phyloP scores from a whole-genome alignment of 75 land plant species.

The Pinus tabuliformis region DNA sequence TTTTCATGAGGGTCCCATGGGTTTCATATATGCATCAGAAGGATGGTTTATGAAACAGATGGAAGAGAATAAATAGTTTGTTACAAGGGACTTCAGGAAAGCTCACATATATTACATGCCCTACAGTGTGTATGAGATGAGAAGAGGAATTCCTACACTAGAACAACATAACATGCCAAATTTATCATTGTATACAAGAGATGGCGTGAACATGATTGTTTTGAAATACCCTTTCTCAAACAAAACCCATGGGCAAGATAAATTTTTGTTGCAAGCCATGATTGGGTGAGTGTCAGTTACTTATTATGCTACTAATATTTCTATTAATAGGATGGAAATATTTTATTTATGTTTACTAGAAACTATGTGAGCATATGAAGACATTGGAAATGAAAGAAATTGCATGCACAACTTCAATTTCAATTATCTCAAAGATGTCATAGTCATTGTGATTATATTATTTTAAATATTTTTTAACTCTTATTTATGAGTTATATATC shows the following conservation, averaged over 20 bases:
- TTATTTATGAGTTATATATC: too few species aligned
- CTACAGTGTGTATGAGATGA: slow-evolving; percentile 34
- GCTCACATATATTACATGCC: slow-evolving; percentile 58
- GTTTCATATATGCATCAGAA: slow-evolving; percentile 56
- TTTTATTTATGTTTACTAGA: too few species aligned
- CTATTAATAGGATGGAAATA: too few species aligned
- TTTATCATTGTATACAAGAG: slow-evolving; percentile 14
- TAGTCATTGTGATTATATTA: too few species aligned
- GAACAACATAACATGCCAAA: slow-evolving; percentile 18
- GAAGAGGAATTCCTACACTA: slow-evolving; percentile 32
- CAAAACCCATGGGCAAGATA: too few species aligned
- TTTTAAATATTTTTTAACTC: too few species aligned
- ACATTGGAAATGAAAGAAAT: too few species aligned
- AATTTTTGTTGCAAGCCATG: slow-evolving; percentile 68
- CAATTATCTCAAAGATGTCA: too few species aligned
- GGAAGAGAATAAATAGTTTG: slow-evolving; percentile 26
- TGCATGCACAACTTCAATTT: too few species aligned
- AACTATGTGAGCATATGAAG: too few species aligned
- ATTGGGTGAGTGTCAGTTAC: slow-evolving; percentile 46
- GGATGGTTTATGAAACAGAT: slow-evolving; percentile 57
- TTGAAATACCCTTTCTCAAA: too few species aligned
- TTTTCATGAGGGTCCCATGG: slow-evolving; percentile 37
- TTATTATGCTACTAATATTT: not conserved
- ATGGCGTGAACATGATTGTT: too few species aligned
- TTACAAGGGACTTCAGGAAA: slow-evolving; percentile 26